Evolutionary conservation across 805 yeast species (phyloP), one percentile per base, ranked within the genome.

Genomic region (Vanderwaltozyma verrucispora): DNA sequence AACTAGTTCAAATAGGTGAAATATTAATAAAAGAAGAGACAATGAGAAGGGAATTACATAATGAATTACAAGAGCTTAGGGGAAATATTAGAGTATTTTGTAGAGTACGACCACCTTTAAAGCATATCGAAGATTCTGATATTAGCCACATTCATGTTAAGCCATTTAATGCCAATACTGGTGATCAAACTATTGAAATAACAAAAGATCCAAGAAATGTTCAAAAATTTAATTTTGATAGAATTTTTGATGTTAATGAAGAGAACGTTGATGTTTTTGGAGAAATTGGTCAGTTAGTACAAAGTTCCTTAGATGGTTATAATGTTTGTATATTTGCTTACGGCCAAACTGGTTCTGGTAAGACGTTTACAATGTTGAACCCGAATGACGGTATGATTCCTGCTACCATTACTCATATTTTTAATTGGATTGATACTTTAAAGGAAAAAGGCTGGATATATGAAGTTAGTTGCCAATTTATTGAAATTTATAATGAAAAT

Each of bases 281-380:
- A 23, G 98, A 89, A 51, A 73, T 89, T 1, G 78, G 92, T 1
- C 95, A 88, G 55, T 60, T 89, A 16, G 77, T 89, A 3, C 95
- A 87, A 56, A 86, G 72, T 64, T 77, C 94, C 1, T 57, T 88
- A 12, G 94, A 89, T 59, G 98, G 98, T 0, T 78, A 69, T 51
- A 86, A 86, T 49, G 95, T 87, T 2, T 87, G 96, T 58, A 84
- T 92, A 2, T 86, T 89, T 64, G 95, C 97, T 0, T 89, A 92
- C 56, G 98, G 98, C 1, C 98, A 89, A 59, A 92, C 98, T 0
- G 95, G 92, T 0, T 80, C 96, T 0, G 98, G 98, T 3, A 89
- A 89, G 56, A 89, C 97, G 0, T 80, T 62, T 56, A 92, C 98
- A 1, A 92, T 89, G 97, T 72, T 87, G 2, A 62, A 69, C 23